These are phyloP conservation scores for Penicillium rolfsii DNA, from an alignment of 2,329 filamentous ascomycete genomes.

Conservation along the genomic window DNA sequence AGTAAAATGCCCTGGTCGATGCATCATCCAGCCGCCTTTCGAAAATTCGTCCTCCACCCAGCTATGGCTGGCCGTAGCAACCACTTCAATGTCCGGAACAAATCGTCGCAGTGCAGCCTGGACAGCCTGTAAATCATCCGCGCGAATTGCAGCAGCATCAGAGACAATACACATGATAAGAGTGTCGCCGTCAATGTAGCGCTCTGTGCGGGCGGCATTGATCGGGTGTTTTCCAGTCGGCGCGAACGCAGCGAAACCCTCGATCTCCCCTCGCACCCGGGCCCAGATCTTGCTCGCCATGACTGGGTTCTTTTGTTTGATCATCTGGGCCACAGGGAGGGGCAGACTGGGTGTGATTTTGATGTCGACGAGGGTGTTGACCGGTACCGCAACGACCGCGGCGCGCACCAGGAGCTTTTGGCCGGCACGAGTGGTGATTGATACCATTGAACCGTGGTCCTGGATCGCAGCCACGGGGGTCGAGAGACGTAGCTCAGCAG, in stretches of 20 bases:
- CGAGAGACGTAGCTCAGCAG: constrained; percentile 6
- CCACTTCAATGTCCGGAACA: neutral
- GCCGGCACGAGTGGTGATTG: neutral
- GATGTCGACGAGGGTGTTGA: neutral
- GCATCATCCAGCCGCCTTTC: neutral
- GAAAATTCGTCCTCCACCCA: neutral
- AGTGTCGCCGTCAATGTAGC: neutral
- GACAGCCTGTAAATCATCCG: neutral
- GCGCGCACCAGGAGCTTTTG: neutral
- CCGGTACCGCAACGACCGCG: neutral
- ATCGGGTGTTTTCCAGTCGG: neutral
- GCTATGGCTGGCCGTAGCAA: neutral
- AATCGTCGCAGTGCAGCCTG: neutral
- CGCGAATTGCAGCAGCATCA: neutral
- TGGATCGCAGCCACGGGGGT: neutral
- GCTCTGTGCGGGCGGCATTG: neutral
- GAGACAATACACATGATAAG: neutral
- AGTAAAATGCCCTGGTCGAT: neutral
- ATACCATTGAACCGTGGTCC: constrained; percentile 8
- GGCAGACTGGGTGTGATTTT: neutral
- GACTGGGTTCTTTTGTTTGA: neutral
- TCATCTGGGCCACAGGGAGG: neutral
- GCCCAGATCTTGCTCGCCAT: neutral
- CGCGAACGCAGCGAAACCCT: neutral
- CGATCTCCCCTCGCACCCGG: neutral